phyloP scores from a whole-genome alignment of 78 protist genomes.

The Pigoraptor vietnamica region DNA sequence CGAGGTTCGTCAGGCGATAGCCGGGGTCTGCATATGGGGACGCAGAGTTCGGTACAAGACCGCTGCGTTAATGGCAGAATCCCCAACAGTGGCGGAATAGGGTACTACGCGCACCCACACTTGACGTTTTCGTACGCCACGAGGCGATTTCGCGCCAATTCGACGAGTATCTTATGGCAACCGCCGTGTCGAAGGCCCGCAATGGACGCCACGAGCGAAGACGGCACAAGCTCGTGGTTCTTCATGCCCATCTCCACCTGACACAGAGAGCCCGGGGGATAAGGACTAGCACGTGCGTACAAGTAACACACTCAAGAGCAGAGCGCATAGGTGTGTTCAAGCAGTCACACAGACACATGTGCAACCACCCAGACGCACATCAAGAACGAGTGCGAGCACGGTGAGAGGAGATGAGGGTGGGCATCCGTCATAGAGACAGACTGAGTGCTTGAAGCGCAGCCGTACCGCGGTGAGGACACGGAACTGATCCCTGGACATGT shows the following conservation, averaged over 20 bases:
- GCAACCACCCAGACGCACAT: neutral
- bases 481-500: neutral
- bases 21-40: slow-evolving; percentile 67
- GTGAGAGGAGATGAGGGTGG: neutral
- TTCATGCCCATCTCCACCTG: slow-evolving; percentile 79
- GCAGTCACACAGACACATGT: neutral
- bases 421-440: neutral
- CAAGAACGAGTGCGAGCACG: neutral
- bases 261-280: neutral
- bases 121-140: slow-evolving; percentile 66
- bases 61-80: neutral
- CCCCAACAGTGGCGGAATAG: neutral
- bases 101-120: slow-evolving; percentile 20
- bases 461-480: neutral
- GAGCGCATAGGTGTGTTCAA: neutral
- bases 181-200: slow-evolving; percentile 77
- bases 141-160: slow-evolving; percentile 67
- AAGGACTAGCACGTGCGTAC: neutral
- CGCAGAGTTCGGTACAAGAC: neutral
- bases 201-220: slow-evolving; percentile 62
- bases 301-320: neutral
- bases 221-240: slow-evolving; percentile 93
- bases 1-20: slow-evolving; percentile 85
- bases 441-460: neutral
- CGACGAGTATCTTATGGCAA: slow-evolving; percentile 37